Conservation (phyloP, 139 green algal species). For the Tetratostichococcus sp. region DNA sequence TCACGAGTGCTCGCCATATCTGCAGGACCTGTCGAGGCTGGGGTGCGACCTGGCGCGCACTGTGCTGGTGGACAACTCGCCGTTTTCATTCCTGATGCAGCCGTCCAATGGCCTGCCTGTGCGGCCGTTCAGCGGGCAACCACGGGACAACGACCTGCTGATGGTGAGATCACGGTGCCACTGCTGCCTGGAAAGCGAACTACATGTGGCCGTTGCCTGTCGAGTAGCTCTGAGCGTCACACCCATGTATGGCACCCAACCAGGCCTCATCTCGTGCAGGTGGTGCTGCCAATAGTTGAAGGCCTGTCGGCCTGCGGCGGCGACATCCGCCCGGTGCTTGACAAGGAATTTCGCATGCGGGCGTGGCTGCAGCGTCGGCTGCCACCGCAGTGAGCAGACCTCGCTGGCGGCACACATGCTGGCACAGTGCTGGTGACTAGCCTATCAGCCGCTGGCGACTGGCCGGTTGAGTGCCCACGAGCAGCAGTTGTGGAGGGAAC, state of each 20-base stretch:
- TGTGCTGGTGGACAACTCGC: conserved; percentile 68
- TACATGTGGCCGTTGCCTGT: no score
- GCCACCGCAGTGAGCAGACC: not conserved
- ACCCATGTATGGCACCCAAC: no score
- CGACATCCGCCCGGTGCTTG: conserved; percentile 53
- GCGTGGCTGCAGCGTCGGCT: conserved; percentile 22
- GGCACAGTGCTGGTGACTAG: no score
- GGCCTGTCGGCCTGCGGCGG: conserved; percentile 15
- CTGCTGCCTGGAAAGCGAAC: no score
- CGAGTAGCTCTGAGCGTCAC: no score
- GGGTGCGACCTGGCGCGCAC: conserved; percentile 46
- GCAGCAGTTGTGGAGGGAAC: no score
- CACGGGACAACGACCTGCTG: conserved; percentile 28
- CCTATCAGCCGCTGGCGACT: no score
- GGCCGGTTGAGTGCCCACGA: no score
- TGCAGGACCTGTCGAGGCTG: conserved; percentile 60
- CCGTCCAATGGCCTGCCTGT: conserved; percentile 56
- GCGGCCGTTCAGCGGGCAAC: conserved; percentile 40
- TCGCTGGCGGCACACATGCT: no score
- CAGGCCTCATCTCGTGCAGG: conserved; percentile 8
- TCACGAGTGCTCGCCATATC: conserved; percentile 13
- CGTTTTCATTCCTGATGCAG: conserved; percentile 59
- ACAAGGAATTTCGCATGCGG: conserved; percentile 28
- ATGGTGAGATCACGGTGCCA: not conserved
- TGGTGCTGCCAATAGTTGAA: conserved; percentile 62